Conservation (phyloP, 441 rosid species). For the Aleurites moluccanus region DNA sequence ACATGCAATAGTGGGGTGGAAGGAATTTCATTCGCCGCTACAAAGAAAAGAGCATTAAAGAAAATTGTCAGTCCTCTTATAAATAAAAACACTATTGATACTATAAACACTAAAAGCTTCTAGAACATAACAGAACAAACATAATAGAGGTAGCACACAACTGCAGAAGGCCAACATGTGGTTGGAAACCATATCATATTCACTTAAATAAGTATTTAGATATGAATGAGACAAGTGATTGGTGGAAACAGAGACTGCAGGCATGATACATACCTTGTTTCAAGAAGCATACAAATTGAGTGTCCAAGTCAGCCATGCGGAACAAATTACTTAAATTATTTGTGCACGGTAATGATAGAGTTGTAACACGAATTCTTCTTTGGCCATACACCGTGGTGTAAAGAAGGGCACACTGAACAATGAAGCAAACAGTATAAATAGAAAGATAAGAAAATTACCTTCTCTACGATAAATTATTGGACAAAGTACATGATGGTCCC, state of each 20-base stretch:
- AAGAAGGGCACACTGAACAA: constrained; percentile 77
- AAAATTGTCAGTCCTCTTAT: neutral
- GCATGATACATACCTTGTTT: constrained; percentile 72
- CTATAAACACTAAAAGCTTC: neutral
- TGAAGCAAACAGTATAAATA: constrained; percentile 24
- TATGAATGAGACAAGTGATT: constrained; percentile 4
- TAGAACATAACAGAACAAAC: neutral
- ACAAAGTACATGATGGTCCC: neutral
- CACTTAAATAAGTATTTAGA: constrained; percentile 12
- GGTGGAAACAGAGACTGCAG: neutral
- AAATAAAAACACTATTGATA: constrained; percentile 7
- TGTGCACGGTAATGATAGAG: constrained; percentile 87
- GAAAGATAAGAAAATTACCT: constrained; percentile 7
- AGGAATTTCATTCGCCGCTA: constrained; percentile 86
- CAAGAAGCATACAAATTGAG: constrained; percentile 91
- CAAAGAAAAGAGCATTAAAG: constrained; percentile 24
- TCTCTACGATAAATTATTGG: constrained; percentile 8
- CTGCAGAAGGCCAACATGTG: neutral
- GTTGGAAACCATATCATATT: neutral
- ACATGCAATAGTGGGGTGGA: constrained; percentile 59
- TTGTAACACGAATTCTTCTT: constrained; percentile 92
- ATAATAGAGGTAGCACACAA: neutral
- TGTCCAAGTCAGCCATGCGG: constrained; percentile 90
- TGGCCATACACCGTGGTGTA: constrained; percentile 90
- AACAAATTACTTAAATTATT: constrained; percentile 83